Evolutionary conservation across 345 rosid genomes (phyloP).

Genomic region (Eucalyptus globulus): DNA sequence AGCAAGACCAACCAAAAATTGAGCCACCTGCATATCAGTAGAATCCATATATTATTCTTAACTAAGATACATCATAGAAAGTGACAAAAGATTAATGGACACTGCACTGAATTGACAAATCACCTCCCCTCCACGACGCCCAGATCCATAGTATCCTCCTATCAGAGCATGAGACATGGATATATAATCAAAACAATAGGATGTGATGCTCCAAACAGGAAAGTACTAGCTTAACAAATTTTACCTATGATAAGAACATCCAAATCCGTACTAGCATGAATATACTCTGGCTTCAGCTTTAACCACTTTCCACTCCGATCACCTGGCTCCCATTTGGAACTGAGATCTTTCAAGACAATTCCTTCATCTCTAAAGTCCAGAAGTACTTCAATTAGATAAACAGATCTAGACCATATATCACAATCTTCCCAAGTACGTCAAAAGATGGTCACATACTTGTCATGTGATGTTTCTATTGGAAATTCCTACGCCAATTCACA

Average conservation of each 20-base stretch:
- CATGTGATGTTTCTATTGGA: background rate
- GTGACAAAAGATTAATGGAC: background rate
- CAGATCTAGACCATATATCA: background rate
- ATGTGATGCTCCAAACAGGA: background rate
- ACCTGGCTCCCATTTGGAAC: constrained; percentile 95
- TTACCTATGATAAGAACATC: constrained; percentile 92
- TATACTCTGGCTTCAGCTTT: constrained; percentile 90
- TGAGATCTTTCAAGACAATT: constrained; percentile 73
- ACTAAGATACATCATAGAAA: background rate
- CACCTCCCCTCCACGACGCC: constrained; percentile 93
- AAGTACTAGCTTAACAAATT: background rate
- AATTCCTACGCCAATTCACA: background rate
- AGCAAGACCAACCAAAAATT: constrained; percentile 86
- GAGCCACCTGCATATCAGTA: constrained; percentile 54
- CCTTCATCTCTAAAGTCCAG: constrained; percentile 67
- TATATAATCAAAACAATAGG: background rate
- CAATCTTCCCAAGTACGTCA: background rate
- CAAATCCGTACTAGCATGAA: constrained; percentile 79
- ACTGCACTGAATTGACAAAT: background rate
- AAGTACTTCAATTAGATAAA: background rate
- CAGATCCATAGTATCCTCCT: constrained; percentile 99
- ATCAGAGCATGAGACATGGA: background rate
- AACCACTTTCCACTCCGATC: constrained; percentile 98
- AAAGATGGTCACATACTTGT: background rate
- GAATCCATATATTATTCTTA: background rate